Base-by-base conservation (phyloP, 345 rosid genomes). In the Citrus glauca region DNA sequence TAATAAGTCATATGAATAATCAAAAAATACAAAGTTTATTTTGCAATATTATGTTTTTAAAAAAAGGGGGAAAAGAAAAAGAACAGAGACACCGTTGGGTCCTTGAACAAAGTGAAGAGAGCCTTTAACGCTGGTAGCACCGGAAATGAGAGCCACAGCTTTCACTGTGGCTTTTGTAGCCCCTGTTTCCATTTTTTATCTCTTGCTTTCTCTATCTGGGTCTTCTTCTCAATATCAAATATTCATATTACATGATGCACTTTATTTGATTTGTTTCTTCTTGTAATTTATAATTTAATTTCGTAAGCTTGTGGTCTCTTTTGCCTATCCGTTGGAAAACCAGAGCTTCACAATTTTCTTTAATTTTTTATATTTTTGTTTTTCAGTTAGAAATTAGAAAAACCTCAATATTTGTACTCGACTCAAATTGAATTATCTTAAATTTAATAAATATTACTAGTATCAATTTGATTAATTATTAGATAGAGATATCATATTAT, bases 121-220 rank as follows among this genome's bases (percentile, higher is more conserved):
- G 60, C 98, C 99, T 72, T 91, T 85, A 71, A 92, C 83, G 82
- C 78, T 86, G 82, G 66, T 38, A 73, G 78, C 91, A 70, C 98
- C 99, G 73, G 89, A 62, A 81, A 95, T 88, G 69, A 95, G 87
- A 78, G 92, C 94, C 87, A 93, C 99, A 80, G 96, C 98, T 83
- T 92, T 95, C 69, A 87, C 80, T 14, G 88, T 80, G 63, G 80
- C 81, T 78, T 78, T 80, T 33, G 77, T 77, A 42, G 75, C 82
- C 71, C 77, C 85, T 53, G 77, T 63, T 33, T 74, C 89, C 97
- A 89, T 55, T 74, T 55, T 77, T 72, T 32, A 20, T 75, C 45
- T 66, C 66, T 32, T 13, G 30, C 19, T 27, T 32, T 8, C 0
- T 24, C 14, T 6, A 13, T 62, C 69, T 16, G 50, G 8, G 30